These are phyloP conservation scores for Mycena venus DNA, from an alignment of 768 basidiomycete species.

Conservation along the genomic window DNA sequence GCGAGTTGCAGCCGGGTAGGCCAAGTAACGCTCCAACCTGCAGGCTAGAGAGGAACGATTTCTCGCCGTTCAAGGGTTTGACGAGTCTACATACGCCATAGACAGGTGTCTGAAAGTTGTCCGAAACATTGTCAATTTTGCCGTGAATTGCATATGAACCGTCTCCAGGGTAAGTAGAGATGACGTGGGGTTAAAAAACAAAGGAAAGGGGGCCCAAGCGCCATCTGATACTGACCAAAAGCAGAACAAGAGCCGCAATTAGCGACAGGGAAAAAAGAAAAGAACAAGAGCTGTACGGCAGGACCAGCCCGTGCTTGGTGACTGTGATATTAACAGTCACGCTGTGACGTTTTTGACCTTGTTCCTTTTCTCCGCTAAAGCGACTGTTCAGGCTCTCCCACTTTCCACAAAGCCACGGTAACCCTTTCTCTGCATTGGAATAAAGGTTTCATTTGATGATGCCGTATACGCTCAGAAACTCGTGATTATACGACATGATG, in stretches of 20 bases:
- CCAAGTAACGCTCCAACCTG: too few species aligned
- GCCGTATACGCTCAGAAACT: neutral
- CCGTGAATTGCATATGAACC: too few species aligned
- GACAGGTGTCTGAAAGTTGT: too few species aligned
- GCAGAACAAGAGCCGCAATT: conserved; percentile 4
- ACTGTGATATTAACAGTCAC: neutral
- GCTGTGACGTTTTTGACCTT: conserved; percentile 10
- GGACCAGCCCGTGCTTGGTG: neutral
- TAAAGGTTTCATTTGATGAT: neutral
- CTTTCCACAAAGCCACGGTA: conserved; percentile 2
- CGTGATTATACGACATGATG: conserved; percentile 31
- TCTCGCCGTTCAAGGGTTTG: too few species aligned
- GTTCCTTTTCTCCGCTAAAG: neutral
- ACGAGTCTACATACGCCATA: too few species aligned
- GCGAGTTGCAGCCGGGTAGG: too few species aligned
- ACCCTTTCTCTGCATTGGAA: neutral
- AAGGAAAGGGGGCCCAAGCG: neutral
- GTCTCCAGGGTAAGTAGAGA: too few species aligned
- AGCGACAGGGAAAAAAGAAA: neutral
- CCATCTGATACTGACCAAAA: neutral
- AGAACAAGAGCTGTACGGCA: neutral
- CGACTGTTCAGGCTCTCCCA: neutral
- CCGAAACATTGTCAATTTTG: too few species aligned
- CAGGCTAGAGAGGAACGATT: too few species aligned
- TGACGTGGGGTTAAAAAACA: too few species aligned